Evolutionary conservation across 2,329 filamentous ascomycete species (phyloP).

Genomic region (Ophiostoma pallidulum): DNA sequence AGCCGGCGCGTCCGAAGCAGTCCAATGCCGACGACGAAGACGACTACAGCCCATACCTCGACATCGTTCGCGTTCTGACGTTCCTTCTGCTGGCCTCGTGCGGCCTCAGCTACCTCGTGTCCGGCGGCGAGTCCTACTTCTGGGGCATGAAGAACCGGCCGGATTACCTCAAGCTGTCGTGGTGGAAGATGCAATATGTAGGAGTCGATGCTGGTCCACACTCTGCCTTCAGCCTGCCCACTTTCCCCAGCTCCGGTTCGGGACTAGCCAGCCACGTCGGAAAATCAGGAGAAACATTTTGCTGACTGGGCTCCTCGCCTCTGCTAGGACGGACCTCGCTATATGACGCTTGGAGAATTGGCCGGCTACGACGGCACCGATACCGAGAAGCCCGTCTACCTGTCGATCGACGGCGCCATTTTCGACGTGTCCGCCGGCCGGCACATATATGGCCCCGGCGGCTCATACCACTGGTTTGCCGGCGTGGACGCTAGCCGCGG

Average conservation of each 20-base stretch:
- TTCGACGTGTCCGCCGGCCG: slow-evolving; percentile 69
- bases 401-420: slow-evolving; percentile 81
- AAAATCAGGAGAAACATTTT: no score
- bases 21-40: slow-evolving; percentile 53
- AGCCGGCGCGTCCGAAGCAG: slow-evolving; percentile 8
- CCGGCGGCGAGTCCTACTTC: slow-evolving; percentile 56
- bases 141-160: slow-evolving; percentile 57
- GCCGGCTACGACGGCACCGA: slow-evolving; percentile 68
- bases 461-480: slow-evolving; percentile 77
- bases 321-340: slow-evolving; percentile 42
- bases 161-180: slow-evolving; percentile 48
- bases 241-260: neutral
- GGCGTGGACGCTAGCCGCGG: slow-evolving; percentile 79
- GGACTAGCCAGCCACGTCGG: no score
- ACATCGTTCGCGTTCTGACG: slow-evolving; percentile 58
- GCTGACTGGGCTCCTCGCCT: no score
- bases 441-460: slow-evolving; percentile 70
- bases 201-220: slow-evolving; percentile 19
- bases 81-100: slow-evolving; percentile 58
- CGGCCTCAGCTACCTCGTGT: slow-evolving; percentile 67
- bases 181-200: slow-evolving; percentile 55
- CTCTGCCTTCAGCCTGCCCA: neutral
- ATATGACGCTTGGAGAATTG: slow-evolving; percentile 68
- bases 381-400: slow-evolving; percentile 67
- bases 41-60: slow-evolving; percentile 43